These are phyloP conservation scores for Stephanodiscus minutulus DNA, from an alignment of 108 stramenopile species.

Conservation along the genomic window DNA sequence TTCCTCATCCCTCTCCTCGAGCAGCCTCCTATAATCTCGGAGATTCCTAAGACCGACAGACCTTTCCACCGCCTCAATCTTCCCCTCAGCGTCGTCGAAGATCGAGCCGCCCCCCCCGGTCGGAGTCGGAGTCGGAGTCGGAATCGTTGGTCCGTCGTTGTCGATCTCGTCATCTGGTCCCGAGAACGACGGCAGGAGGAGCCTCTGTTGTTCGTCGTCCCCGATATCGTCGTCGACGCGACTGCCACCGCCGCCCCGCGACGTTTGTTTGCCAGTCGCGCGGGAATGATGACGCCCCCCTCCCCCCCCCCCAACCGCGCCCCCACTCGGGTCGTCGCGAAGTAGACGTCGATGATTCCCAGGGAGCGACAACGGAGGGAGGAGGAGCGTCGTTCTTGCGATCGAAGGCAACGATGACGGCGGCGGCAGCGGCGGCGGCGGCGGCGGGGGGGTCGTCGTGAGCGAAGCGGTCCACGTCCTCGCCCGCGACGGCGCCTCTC, in stretches of 20 bases:
- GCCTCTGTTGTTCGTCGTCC: too few species aligned
- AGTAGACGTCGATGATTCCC: too few species aligned
- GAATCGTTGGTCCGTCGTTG: background rate
- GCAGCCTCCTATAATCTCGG: background rate
- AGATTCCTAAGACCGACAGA: constrained; percentile 6
- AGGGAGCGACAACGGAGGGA: too few species aligned
- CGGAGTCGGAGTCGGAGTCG: background rate
- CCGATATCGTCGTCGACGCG: background rate
- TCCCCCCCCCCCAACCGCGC: too few species aligned
- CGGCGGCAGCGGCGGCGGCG: too few species aligned
- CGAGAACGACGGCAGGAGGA: constrained; percentile 5
- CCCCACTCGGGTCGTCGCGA: too few species aligned
- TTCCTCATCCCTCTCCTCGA: constrained; percentile 1
- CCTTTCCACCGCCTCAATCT: constrained; percentile 1
- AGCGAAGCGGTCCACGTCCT: too few species aligned
- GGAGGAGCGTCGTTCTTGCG: too few species aligned
- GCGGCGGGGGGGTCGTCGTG: too few species aligned
- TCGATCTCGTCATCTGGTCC: constrained; percentile 2
- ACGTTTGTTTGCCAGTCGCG: too few species aligned
- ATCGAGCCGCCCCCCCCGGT: background rate
- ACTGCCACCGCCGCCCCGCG: background rate
- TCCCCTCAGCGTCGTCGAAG: background rate
- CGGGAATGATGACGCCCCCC: too few species aligned
- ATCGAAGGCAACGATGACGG: too few species aligned
- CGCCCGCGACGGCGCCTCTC: background rate